These are phyloP conservation scores for Globisporangium alternatum DNA, from an alignment of 352 stramenopile genomes.

Conservation along the genomic window DNA sequence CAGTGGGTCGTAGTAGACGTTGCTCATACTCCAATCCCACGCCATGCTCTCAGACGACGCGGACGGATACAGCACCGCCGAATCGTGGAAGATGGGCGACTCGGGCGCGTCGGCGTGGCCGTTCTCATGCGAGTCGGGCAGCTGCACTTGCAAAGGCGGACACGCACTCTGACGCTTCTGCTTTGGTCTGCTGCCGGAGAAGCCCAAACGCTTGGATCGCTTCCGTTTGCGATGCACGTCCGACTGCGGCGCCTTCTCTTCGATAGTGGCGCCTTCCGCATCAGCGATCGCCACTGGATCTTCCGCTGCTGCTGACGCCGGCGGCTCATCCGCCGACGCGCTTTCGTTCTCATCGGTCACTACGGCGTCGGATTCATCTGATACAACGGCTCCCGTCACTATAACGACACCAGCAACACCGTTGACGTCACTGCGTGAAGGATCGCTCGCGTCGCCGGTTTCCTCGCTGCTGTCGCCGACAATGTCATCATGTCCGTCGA, in stretches of 20 bases:
- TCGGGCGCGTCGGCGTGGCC: slow-evolving; percentile 20
- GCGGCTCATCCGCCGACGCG: slow-evolving; percentile 6
- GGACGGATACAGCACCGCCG: slow-evolving; percentile 40
- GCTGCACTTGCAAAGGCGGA: slow-evolving; percentile 22
- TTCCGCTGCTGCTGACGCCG: neutral
- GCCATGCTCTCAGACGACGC: slow-evolving; percentile 26
- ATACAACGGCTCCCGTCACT: neutral
- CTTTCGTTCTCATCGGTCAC: slow-evolving; percentile 10
- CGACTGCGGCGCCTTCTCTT: slow-evolving; percentile 3
- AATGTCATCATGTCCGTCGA: neutral
- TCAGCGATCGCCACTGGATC: neutral
- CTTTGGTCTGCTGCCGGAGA: slow-evolving; percentile 23
- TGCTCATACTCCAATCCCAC: slow-evolving; percentile 66
- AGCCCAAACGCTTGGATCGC: slow-evolving; percentile 42
- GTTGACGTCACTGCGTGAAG: neutral
- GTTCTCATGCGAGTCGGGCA: slow-evolving; percentile 24
- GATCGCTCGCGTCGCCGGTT: neutral
- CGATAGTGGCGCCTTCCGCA: neutral
- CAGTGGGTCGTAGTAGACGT: slow-evolving; percentile 56
- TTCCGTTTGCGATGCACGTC: slow-evolving; percentile 31
- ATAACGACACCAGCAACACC: neutral
- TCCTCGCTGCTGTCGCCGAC: neutral
- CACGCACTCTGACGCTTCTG: slow-evolving; percentile 16
- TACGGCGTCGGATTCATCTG: slow-evolving; percentile 14
- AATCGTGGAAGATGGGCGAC: slow-evolving; percentile 42